Percentiles rank a stretch among this genome's conserved stretches.
These are phyloP conservation scores for Beta lomatogona DNA, from an alignment of 179 eudicot genomes.

Conservation along the genomic window DNA sequence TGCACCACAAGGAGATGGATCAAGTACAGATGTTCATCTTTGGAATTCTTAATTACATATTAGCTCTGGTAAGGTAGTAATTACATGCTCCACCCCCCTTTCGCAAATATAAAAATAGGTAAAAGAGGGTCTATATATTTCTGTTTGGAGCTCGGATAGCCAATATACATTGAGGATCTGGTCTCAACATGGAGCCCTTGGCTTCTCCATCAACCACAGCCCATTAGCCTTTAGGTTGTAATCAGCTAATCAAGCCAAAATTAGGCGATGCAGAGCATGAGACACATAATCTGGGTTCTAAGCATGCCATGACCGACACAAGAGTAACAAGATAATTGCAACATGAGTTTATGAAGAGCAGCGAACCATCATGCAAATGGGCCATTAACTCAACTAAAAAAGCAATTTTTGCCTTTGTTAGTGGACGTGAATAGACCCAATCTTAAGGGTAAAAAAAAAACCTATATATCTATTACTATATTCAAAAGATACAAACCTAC, in stretches of 20 bases:
- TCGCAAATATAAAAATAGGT: not conserved
- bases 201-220: not conserved
- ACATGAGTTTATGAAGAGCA: not conserved
- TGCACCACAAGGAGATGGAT: too few species aligned
- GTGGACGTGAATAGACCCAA: not conserved
- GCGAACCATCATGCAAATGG: not conserved
- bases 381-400: not conserved
- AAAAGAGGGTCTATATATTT: not conserved
- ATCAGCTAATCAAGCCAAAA: too few species aligned
- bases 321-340: too few species aligned
- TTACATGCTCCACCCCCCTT: not conserved
- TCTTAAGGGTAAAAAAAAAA: not conserved
- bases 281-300: not conserved
- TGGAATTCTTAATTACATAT: not conserved
- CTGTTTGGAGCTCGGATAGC: not conserved
- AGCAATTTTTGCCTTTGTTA: too few species aligned
- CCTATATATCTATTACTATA: not conserved
- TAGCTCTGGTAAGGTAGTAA: not conserved
- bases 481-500: not conserved
- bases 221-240: not conserved
- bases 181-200: not conserved
- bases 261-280: not conserved
- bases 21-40: not conserved
- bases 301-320: too few species aligned
- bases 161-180: not conserved